Base-by-base conservation (phyloP, 441 rosid genomes). In the Daphne laureola region DNA sequence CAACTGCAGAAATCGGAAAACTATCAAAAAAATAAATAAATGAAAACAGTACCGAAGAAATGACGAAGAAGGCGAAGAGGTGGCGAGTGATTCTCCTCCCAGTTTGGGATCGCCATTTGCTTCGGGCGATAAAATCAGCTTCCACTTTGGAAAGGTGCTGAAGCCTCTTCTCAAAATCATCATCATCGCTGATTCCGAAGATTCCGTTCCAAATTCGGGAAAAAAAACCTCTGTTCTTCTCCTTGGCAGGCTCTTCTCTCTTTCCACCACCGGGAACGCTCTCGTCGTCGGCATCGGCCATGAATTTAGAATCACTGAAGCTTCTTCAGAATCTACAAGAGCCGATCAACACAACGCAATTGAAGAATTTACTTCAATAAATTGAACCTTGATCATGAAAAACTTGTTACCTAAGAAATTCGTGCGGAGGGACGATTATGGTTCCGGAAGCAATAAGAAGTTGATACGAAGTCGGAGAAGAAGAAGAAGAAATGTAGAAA, bases 101-200 rank as follows among this genome's bases (percentile, higher is more conserved):
- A 9, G 84, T 59, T 1, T 61, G 67, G 50, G 90, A 74, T 63
- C 98, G 67, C 53, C 73, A 66, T 61, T 88, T 80, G 72, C 86
- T 69, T 63, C 96, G 69, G 3, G 82, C 66, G 18, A 83, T 66
- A 64, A 86, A 73, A 8, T 76, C 52, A 2, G 89, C 84, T 74
- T 92, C 96, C 68, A 88, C 96, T 78, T 63, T 92, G 17, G 89
- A 77, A 46, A 92, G 84, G 62, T 78, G 61, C 57, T 82, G 72
- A 65, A 92, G 79, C 48, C 91, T 72, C 94, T 86, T 88, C 86
- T 91, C 95, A 51, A 90, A 82, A 73, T 87, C 88, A 25, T 90
- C 87, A 4, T 81, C 87, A 4, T 81, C 74, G 26, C 64, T 68
- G 12, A 59, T 57, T 46, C 87, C 71, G 58, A 84, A 84, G 36